Evolutionary conservation across 768 basidiomycete genomes (phyloP).

Genomic region (Mycena epipterygia): DNA sequence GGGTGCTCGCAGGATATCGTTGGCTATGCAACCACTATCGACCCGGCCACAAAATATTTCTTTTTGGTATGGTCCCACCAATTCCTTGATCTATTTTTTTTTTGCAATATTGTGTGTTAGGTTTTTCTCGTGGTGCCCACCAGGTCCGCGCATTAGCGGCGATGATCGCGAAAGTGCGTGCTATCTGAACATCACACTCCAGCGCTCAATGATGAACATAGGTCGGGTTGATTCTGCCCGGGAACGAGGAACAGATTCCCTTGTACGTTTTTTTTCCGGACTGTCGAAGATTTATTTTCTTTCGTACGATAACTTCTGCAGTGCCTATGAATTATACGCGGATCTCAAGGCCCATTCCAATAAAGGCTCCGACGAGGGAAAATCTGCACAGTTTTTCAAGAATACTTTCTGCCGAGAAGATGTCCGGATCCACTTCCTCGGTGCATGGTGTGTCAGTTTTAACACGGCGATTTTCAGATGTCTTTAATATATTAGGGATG

Average conservation of each 20-base stretch:
- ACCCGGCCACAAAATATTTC: constrained; percentile 54
- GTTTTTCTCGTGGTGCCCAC: constrained; percentile 64
- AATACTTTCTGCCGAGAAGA: constrained; percentile 35
- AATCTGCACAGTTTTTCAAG: constrained; percentile 42
- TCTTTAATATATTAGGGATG: neutral
- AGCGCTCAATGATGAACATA: neutral
- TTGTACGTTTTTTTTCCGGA: neutral
- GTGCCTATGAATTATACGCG: constrained; percentile 55
- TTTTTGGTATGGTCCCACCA: constrained; percentile 51
- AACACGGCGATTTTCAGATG: no score
- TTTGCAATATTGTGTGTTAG: no score
- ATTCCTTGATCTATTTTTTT: no score
- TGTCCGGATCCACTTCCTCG: constrained; percentile 49
- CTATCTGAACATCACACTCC: neutral
- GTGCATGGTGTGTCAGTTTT: constrained; percentile 43
- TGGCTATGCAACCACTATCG: constrained; percentile 59
- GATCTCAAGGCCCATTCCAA: neutral
- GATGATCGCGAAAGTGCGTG: constrained; percentile 56
- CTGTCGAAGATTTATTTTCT: neutral
- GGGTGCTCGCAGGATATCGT: constrained; percentile 53
- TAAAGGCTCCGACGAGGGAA: neutral
- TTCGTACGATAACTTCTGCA: no score
- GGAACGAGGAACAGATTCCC: neutral
- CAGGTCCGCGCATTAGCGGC: constrained; percentile 59
- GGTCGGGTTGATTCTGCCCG: neutral